phyloP scores from a whole-genome alignment of 2,329 filamentous ascomycete genomes.

The Colletotrichum cordylinicola region DNA sequence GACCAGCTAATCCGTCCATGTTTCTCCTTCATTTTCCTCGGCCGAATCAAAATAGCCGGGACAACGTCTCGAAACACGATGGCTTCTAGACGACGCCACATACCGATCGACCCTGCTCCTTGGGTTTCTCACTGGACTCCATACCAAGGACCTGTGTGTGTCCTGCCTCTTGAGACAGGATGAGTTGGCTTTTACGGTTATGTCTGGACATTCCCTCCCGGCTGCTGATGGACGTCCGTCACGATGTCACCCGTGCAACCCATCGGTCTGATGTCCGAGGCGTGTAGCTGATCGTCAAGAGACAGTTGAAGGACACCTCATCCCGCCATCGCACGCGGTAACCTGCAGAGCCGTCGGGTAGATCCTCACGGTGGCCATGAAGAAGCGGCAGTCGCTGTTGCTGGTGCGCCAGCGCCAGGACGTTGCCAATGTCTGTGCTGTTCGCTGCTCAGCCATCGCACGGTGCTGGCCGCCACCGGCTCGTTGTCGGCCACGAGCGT shows the following conservation, averaged over 20 bases:
- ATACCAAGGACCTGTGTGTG: not conserved
- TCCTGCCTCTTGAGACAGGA: not conserved
- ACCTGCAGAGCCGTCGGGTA: slow-evolving; percentile 4
- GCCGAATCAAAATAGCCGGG: not conserved
- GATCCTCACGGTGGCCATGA: not conserved
- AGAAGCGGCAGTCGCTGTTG: not conserved
- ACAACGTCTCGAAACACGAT: not conserved
- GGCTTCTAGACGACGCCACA: not conserved
- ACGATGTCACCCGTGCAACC: slow-evolving; percentile 5
- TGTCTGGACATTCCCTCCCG: not conserved
- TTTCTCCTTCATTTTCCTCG: not conserved
- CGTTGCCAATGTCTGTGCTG: not conserved
- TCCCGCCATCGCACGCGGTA: slow-evolving; percentile 4
- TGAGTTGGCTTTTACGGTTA: not conserved
- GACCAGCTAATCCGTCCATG: not conserved
- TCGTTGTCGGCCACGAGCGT: not conserved
- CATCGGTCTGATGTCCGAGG: not conserved
- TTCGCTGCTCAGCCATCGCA: slow-evolving; percentile 5
- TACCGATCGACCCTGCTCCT: not conserved
- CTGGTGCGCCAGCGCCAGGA: not conserved
- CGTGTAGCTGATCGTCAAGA: not conserved
- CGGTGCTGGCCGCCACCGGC: not conserved
- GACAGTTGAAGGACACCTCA: not conserved
- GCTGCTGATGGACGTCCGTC: not conserved
- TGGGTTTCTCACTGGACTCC: not conserved